Evolutionary conservation across 768 basidiomycete species (phyloP).

Genomic region (Chiua virens): DNA sequence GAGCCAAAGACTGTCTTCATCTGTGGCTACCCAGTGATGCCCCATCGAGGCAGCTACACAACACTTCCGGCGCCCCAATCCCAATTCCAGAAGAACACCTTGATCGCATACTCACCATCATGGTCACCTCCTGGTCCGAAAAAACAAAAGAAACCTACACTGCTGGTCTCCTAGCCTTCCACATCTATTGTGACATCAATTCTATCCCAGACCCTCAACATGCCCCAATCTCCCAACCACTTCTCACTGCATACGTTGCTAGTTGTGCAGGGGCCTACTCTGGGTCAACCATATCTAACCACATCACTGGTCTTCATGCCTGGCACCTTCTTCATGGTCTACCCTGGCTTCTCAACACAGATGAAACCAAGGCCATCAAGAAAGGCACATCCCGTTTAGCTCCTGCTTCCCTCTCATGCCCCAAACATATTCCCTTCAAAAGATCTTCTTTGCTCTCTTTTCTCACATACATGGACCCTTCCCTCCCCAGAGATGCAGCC

Average conservation of each 20-base stretch:
- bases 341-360: conserved; percentile 30
- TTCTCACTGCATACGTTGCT: neutral
- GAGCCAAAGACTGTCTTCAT: neutral
- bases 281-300: conserved; percentile 22
- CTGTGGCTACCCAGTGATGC: neutral
- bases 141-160: conserved; percentile 32
- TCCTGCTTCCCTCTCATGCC: conserved; percentile 19
- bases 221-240: conserved; percentile 7
- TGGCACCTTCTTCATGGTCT: conserved; percentile 49
- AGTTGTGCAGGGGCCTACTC: conserved; percentile 35
- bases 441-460: neutral
- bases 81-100: neutral
- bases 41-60: no score
- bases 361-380: conserved; percentile 28
- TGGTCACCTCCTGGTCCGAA: neutral
- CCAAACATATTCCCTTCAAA: conserved; percentile 33
- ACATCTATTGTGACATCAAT: conserved; percentile 34
- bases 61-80: neutral
- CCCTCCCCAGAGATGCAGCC: neutral
- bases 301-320: conserved; percentile 31
- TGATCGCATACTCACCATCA: neutral
- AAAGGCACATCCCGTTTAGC: neutral
- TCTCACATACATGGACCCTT: neutral
- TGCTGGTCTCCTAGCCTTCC: conserved; percentile 37
- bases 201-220: conserved; percentile 1